phyloP scores from a whole-genome alignment of 108 stramenopile genomes.

The Poteriospumella lacustris region DNA sequence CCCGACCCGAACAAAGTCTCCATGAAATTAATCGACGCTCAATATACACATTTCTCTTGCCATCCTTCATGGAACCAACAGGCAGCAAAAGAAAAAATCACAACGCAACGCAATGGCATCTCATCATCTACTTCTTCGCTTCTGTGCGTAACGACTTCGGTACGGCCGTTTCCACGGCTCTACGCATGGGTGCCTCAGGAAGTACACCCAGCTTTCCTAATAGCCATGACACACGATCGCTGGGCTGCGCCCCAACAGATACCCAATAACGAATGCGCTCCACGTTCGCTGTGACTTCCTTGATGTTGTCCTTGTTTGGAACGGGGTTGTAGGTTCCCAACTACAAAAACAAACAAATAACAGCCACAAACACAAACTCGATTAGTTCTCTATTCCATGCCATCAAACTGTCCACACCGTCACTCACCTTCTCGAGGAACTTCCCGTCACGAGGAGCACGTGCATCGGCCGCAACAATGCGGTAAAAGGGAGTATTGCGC shows the following conservation, averaged over 20 bases:
- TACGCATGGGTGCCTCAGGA: conserved; percentile 4
- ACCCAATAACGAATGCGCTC: conserved; percentile 92
- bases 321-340: conserved; percentile 97
- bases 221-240: conserved; percentile 86
- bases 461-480: conserved; percentile 90
- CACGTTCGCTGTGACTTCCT: conserved; percentile 88
- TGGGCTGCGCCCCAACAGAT: conserved; percentile 85
- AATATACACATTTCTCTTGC: too few species aligned
- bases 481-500: conserved; percentile 85
- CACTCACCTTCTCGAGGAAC: conserved; percentile 55
- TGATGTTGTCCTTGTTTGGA: conserved; percentile 75
- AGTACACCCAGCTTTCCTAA: conserved; percentile 66
- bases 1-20: too few species aligned
- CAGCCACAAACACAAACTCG: too few species aligned
- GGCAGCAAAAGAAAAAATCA: too few species aligned
- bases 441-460: conserved; percentile 82
- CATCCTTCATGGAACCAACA: too few species aligned
- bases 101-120: too few species aligned
- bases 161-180: background rate
- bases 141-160: background rate
- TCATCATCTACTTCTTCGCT: too few species aligned
- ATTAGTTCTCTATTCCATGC: too few species aligned
- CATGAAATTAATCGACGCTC: too few species aligned
- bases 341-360: conserved; percentile 33
- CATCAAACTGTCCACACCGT: background rate